Percentiles rank a stretch among this genome's conserved stretches.
These are phyloP conservation scores for Calocybe gangraenosa DNA, from an alignment of 768 basidiomycete species.

Conservation along the genomic window DNA sequence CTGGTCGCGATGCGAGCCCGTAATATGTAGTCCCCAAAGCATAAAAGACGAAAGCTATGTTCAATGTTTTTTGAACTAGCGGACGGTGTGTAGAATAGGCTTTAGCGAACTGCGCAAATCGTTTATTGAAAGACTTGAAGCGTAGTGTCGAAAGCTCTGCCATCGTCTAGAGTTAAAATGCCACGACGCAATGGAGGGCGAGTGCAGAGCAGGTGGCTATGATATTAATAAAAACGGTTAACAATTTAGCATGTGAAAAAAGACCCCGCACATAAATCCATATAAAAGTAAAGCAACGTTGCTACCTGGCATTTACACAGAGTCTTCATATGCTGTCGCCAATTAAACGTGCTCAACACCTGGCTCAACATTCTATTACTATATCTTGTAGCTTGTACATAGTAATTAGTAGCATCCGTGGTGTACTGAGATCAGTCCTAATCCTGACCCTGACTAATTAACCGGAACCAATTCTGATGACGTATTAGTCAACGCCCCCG, in stretches of 20 bases:
- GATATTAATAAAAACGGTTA: too few species aligned
- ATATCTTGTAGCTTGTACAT: neutral
- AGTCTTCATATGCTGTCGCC: too few species aligned
- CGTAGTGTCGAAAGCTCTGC: conserved; percentile 29
- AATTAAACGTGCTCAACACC: neutral
- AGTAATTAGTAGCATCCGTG: too few species aligned
- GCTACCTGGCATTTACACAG: too few species aligned
- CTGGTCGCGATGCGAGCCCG: conserved; percentile 50
- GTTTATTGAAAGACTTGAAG: conserved; percentile 29
- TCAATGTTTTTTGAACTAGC: conserved; percentile 67
- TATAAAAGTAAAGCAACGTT: too few species aligned
- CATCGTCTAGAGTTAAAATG: conserved; percentile 17
- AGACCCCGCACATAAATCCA: too few species aligned
- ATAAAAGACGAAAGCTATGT: conserved; percentile 65
- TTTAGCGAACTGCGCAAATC: conserved; percentile 39
- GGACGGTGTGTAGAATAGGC: conserved; percentile 67
- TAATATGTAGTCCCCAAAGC: conserved; percentile 61
- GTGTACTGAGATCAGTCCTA: too few species aligned
- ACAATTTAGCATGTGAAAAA: too few species aligned
- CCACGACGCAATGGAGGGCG: neutral
- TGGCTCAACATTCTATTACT: neutral
- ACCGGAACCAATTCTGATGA: neutral
- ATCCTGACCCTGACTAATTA: too few species aligned
- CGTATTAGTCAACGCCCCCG: conserved; percentile 23
- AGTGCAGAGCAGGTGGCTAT: too few species aligned